A percentile compares a stretch with the other conserved stretches of the same genome.
Evolutionary conservation across 345 rosid genomes (phyloP).

Genomic region (Rhodamnia argentea): DNA sequence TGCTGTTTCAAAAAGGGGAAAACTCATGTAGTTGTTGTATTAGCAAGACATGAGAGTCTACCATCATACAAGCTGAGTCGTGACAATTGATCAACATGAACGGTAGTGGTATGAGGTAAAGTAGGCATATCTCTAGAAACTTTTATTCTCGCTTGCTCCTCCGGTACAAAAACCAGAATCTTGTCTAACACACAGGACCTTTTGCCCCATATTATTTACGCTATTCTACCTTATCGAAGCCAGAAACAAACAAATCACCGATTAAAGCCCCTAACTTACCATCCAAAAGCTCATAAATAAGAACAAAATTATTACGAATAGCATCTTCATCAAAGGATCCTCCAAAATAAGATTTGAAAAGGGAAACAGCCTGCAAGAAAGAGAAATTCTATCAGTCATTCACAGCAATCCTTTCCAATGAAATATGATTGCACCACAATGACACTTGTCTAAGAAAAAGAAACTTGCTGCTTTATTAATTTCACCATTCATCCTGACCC

Average conservation of each 20-base stretch:
- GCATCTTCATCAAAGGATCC: constrained; percentile 99
- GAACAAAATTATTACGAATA: constrained; percentile 87
- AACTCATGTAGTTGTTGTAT: background rate
- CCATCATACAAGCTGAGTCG: background rate
- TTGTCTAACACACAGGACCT: background rate
- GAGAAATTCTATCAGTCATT: background rate
- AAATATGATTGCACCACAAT: background rate
- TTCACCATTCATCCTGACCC: background rate
- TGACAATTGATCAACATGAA: background rate
- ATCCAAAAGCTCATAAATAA: constrained; percentile 93
- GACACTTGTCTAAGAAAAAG: background rate
- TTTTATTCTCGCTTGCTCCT: background rate
- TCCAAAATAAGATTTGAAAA: constrained; percentile 96
- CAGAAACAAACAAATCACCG: background rate
- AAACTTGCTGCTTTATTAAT: background rate
- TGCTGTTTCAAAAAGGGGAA: background rate
- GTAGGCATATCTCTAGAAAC: background rate
- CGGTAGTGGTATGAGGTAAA: background rate
- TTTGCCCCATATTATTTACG: background rate
- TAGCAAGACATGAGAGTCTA: background rate
- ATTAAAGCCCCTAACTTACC: constrained; percentile 31
- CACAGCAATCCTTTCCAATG: background rate
- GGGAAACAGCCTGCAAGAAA: constrained; percentile 70
- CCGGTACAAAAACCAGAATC: background rate
- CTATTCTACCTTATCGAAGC: background rate